Evolutionary conservation across 2,329 filamentous ascomycete genomes (phyloP), one percentile per base, ranked within the genome.

Genomic region (Claviceps lovelessii): DNA sequence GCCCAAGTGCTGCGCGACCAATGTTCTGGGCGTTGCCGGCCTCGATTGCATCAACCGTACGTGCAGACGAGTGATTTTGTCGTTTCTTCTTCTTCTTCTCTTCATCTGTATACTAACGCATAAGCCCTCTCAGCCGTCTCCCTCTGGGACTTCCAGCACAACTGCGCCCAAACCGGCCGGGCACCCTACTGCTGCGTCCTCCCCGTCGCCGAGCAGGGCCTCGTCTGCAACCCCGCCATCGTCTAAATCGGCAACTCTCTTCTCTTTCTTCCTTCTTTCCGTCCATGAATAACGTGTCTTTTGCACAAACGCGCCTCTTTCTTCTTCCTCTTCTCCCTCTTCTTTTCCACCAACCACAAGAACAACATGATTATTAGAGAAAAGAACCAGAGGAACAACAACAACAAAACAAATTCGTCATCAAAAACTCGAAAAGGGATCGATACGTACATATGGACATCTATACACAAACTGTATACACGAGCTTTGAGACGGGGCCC

Each of bases 1-100:
- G 13, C 47, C 58, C 4, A 55, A 48, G n/a, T 60, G 58, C 54
- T 60, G 58, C 46, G 7, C 31, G 0, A 2, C 44, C n/a, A 37
- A 59, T 42, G 52, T 58, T 4, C 45, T 57, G 9, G 46, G 47
- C 7, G 6, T 57, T n/a, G 50, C 49, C 33, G 19, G 7, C 5
- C 29, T 59, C 19, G 52, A 57, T 41, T 59, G 58, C 54, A 17
- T 42, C 10, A 3, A 1, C 23, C 57, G 58, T 59, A 29, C 54
- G 58, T 57, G 1, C 11, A 23, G 23, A 23, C 23, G 23, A 23
- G 23, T 23, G 23, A 23, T 23, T 23, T 23, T 23, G 17, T 33
- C 4, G 3, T 33, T 33, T 33, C 4, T 33, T 33, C 4, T 33
- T 33, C 33, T 33, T 4, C 6, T 33, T 9, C 6, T 33, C 33